A percentile compares a stretch with the other conserved stretches of the same genome.
Evolutionary conservation across 345 rosid genomes (phyloP).

Genomic region (Gossypium longicalyx): DNA sequence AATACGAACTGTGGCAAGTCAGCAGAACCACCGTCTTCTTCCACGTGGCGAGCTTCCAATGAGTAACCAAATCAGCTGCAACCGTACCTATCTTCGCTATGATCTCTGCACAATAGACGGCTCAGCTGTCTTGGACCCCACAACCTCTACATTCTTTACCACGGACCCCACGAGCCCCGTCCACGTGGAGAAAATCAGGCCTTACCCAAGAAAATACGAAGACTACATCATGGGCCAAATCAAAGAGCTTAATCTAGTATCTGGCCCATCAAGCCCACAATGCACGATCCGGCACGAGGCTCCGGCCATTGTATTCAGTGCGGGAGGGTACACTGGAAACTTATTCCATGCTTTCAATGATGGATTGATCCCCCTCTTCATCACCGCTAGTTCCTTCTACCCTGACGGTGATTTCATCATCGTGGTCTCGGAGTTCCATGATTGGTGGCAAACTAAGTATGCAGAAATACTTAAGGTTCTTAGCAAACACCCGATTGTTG

Average conservation of each 20-base stretch:
- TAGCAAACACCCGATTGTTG: constrained; percentile 36
- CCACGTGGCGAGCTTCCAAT: background rate
- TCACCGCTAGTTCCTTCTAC: constrained; percentile 37
- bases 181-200: constrained; percentile 25
- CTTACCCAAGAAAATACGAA: constrained; percentile 41
- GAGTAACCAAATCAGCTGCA: constrained; percentile 26
- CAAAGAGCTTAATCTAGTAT: constrained; percentile 29
- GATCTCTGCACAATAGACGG: constrained; percentile 36
- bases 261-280: constrained; percentile 13
- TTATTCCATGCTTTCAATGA: constrained; percentile 63
- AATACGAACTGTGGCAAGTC: background rate
- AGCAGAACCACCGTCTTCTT: background rate
- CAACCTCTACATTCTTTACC: constrained; percentile 24
- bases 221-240: constrained; percentile 25
- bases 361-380: constrained; percentile 59
- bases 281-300: constrained; percentile 30
- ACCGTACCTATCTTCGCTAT: constrained; percentile 26
- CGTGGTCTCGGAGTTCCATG: constrained; percentile 32
- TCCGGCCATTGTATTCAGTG: constrained; percentile 56
- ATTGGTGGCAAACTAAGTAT: constrained; percentile 58
- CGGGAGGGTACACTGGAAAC: constrained; percentile 66
- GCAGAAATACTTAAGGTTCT: constrained; percentile 30
- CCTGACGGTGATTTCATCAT: constrained; percentile 39
- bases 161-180: background rate
- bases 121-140: constrained; percentile 31